Evolutionary conservation across 345 rosid species (phyloP).

Genomic region (Cardamine resedifolia): DNA sequence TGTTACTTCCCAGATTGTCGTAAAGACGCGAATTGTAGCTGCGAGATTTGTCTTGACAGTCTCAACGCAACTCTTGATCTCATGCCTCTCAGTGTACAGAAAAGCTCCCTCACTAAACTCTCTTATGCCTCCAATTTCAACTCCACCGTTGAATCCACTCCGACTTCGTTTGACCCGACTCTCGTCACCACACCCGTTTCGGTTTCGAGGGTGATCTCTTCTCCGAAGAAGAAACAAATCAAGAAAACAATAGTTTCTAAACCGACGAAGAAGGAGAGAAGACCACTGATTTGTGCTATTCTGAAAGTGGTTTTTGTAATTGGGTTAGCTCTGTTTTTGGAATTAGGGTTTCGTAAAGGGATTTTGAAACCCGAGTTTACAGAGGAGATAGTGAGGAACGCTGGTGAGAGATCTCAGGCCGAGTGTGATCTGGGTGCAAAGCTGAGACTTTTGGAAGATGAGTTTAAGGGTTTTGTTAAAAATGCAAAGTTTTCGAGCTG

Average conservation of each 20-base stretch:
- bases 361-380: conserved; percentile 48
- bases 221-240: conserved; percentile 29
- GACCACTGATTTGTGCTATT: neutral
- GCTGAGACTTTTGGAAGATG: conserved; percentile 54
- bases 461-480: conserved; percentile 40
- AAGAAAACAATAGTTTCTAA: conserved; percentile 27
- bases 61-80: conserved; percentile 91
- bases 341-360: conserved; percentile 47
- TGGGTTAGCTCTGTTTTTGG: conserved; percentile 44
- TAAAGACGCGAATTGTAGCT: conserved; percentile 82
- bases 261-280: conserved; percentile 8
- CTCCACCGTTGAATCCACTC: conserved; percentile 41
- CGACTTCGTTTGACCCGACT: conserved; percentile 52
- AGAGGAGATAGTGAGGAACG: conserved; percentile 44
- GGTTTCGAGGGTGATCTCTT: conserved; percentile 40
- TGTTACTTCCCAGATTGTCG: conserved; percentile 85
- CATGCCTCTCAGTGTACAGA: conserved; percentile 69
- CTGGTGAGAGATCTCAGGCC: conserved; percentile 50
- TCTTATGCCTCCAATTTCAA: conserved; percentile 40
- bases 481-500: conserved; percentile 51
- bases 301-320: conserved; percentile 41
- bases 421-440: conserved; percentile 42
- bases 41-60: conserved; percentile 80
- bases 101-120: conserved; percentile 65
- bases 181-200: conserved; percentile 61